phyloP scores from a whole-genome alignment of 208 protist species.

The Blastocrithidia nonstop region DNA sequence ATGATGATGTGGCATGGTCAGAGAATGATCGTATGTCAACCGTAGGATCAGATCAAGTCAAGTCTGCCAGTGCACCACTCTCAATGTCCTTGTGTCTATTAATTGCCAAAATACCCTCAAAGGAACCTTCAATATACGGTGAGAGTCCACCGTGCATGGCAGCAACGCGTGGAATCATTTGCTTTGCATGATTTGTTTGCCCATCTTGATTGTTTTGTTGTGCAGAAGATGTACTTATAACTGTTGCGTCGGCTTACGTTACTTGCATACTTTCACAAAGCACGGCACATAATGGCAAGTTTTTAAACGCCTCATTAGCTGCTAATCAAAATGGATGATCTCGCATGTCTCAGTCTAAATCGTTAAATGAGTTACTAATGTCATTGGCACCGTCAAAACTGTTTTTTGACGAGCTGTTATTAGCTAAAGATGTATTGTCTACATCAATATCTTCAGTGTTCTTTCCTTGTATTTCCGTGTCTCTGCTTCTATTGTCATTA shows the following conservation, averaged over 20 bases:
- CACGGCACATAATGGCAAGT: slow-evolving; percentile 87
- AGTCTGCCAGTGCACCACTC: slow-evolving; percentile 96
- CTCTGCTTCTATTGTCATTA: background rate
- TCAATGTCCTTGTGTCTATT: slow-evolving; percentile 85
- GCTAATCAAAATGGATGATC: slow-evolving; percentile 63
- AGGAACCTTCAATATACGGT: slow-evolving; percentile 87
- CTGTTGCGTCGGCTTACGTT: slow-evolving; percentile 70
- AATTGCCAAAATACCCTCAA: slow-evolving; percentile 93
- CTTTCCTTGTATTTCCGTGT: slow-evolving; percentile 6
- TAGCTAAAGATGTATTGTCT: slow-evolving; percentile 67
- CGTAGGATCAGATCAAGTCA: slow-evolving; percentile 98
- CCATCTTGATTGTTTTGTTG: background rate
- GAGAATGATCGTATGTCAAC: slow-evolving; percentile 5
- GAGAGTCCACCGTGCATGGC: slow-evolving; percentile 98
- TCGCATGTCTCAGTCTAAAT: slow-evolving; percentile 41
- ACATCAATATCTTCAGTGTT: slow-evolving; percentile 3
- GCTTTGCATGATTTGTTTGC: background rate
- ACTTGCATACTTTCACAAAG: slow-evolving; percentile 85
- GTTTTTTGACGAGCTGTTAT: no score
- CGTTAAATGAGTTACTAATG: slow-evolving; percentile 1
- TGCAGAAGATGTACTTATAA: slow-evolving; percentile 7
- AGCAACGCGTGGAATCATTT: slow-evolving; percentile 71
- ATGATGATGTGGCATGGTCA: background rate
- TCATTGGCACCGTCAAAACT: background rate
- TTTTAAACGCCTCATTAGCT: slow-evolving; percentile 60